These are phyloP conservation scores for Lachancea sp. DNA, from an alignment of 805 yeast genomes.

Conservation along the genomic window DNA sequence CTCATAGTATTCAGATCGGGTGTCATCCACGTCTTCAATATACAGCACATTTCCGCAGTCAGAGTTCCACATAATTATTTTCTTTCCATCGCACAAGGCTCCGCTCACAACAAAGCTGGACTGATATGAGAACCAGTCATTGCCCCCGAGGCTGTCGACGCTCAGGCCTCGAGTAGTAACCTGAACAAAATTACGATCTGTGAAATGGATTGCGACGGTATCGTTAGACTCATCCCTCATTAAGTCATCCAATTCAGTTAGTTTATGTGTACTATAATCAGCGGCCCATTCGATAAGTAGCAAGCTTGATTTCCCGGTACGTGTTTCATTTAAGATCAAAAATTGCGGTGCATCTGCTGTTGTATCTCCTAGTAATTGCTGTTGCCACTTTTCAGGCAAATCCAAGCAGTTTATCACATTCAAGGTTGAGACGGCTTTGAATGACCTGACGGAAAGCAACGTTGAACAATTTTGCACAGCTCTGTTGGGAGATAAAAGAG, in stretches of 20 bases:
- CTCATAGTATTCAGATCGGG: constrained; percentile 1
- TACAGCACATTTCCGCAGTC: constrained; percentile 6
- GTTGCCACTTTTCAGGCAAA: constrained; percentile 1
- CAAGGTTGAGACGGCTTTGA: background rate
- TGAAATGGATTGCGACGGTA: constrained; percentile 10
- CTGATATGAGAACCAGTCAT: background rate
- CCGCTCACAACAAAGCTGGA: constrained; percentile 15
- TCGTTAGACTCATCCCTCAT: constrained; percentile 8
- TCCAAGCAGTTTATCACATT: background rate
- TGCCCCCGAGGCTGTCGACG: constrained; percentile 8
- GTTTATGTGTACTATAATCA: background rate
- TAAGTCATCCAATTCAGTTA: constrained; percentile 18
- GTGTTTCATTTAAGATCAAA: background rate
- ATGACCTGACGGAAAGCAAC: background rate
- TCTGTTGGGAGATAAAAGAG: constrained; percentile 10
- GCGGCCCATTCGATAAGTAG: background rate
- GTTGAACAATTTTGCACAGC: background rate
- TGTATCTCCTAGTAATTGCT: background rate
- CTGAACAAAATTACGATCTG: constrained; percentile 14
- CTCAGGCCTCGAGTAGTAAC: constrained; percentile 11
- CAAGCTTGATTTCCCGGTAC: background rate
- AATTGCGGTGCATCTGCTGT: background rate
- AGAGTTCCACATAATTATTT: constrained; percentile 18
- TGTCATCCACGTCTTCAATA: constrained; percentile 7
- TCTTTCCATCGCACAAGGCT: constrained; percentile 4